Conservation (phyloP, 495 filamentous ascomycete genomes). For the Platismatia glauca region DNA sequence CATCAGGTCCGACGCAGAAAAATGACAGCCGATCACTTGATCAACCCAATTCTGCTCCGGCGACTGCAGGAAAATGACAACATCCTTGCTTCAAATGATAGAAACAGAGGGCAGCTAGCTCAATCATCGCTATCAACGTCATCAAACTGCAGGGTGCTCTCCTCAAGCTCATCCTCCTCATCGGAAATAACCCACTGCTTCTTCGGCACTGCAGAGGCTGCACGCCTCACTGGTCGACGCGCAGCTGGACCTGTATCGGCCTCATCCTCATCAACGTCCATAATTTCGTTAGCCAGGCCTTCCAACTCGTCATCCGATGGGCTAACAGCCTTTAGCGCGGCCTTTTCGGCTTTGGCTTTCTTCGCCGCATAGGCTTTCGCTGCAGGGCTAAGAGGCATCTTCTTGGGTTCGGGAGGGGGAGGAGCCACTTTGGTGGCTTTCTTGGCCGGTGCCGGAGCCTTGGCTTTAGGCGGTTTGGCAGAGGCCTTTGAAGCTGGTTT, state of each 20-base stretch:
- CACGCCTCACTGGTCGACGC: conserved; percentile 20
- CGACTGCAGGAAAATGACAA: not conserved
- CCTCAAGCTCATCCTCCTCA: conserved; percentile 25
- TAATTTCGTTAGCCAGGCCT: conserved; percentile 46
- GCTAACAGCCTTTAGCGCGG: conserved; percentile 30
- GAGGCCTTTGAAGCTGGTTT: conserved; percentile 23
- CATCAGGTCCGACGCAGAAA: not conserved
- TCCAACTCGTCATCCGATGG: conserved; percentile 37
- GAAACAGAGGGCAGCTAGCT: not conserved
- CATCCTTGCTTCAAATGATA: not conserved
- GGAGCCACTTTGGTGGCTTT: conserved; percentile 29
- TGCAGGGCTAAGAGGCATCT: conserved; percentile 54
- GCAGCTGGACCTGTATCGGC: conserved; percentile 31
- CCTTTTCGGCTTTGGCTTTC: conserved; percentile 48
- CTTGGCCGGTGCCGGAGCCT: conserved; percentile 24
- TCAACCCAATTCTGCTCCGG: not conserved
- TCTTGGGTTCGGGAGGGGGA: conserved; percentile 35
- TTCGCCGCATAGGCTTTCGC: conserved; percentile 78
- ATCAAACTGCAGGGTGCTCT: conserved; percentile 24
- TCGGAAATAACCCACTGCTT: conserved; percentile 21
- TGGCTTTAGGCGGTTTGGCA: conserved; percentile 35
- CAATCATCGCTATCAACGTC: conserved; percentile 25
- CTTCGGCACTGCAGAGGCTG: conserved; percentile 20
- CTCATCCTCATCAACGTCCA: conserved; percentile 46
- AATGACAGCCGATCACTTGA: not conserved